Evolutionary conservation across 805 yeast species (phyloP).

Genomic region (Myxozyma monticola): DNA sequence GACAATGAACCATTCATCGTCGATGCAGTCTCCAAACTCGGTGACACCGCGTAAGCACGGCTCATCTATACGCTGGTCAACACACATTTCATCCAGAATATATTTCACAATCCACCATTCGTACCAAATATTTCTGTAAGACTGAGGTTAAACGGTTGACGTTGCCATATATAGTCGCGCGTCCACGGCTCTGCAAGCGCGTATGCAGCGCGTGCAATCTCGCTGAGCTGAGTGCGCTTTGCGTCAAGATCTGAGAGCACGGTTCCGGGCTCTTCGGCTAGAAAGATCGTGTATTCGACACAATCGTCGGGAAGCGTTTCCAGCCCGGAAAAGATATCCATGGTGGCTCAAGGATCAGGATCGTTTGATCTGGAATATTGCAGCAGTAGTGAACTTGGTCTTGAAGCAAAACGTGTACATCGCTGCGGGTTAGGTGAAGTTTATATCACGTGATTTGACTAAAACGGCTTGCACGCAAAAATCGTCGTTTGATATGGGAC

Average conservation of each 20-base stretch:
- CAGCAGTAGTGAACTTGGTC: background rate
- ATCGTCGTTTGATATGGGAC: no score
- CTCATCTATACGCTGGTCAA: conserved; percentile 13
- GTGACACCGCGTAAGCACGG: conserved; percentile 33
- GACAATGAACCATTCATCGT: conserved; percentile 39
- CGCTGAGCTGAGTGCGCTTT: background rate
- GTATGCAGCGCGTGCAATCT: conserved; percentile 7
- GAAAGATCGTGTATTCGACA: conserved; percentile 15
- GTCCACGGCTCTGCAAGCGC: conserved; percentile 9
- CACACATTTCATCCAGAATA: background rate
- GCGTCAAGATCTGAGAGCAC: background rate
- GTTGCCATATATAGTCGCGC: conserved; percentile 34
- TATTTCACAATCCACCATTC: background rate
- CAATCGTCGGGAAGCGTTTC: conserved; percentile 20
- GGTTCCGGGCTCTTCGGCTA: background rate
- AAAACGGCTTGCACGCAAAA: no score
- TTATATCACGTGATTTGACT: no score
- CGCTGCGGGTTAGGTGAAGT: no score
- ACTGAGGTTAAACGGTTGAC: conserved; percentile 30
- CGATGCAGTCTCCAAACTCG: conserved; percentile 37
- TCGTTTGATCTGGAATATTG: background rate
- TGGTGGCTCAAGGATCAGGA: conserved; percentile 1
- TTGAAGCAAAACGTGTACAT: no score
- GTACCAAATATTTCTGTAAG: conserved; percentile 11
- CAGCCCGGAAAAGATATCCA: conserved; percentile 20